Conservation (phyloP, 2,329 filamentous ascomycete genomes). For the Calonectria hongkongensis region DNA sequence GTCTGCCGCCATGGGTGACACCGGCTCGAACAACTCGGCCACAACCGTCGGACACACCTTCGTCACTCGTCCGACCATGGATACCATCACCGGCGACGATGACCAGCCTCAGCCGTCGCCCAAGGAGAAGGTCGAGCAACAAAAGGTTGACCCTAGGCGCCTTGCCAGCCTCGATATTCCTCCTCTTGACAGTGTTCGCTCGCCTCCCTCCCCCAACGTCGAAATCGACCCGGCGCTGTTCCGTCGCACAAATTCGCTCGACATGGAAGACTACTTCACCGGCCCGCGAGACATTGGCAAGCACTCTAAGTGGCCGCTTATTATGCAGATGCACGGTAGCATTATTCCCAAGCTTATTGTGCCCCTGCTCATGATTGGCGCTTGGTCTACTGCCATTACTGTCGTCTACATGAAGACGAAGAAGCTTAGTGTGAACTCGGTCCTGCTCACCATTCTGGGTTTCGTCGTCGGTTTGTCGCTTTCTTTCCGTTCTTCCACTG, state of each 20-base stretch:
- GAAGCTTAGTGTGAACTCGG: constrained; percentile 59
- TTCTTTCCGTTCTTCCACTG: constrained; percentile 85
- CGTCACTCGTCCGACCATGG: constrained; percentile 34
- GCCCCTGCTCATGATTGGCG: constrained; percentile 76
- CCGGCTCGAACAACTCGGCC: constrained; percentile 40
- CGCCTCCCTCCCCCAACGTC: constrained; percentile 56
- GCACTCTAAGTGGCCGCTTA: constrained; percentile 86
- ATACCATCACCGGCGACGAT: constrained; percentile 27
- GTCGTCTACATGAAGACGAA: constrained; percentile 69
- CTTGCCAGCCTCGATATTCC: constrained; percentile 55
- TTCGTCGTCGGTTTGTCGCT: constrained; percentile 88
- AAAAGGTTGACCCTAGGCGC: constrained; percentile 45
- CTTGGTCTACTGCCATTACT: constrained; percentile 81
- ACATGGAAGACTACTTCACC: constrained; percentile 77
- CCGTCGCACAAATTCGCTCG: constrained; percentile 62
- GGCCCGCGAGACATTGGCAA: constrained; percentile 81
- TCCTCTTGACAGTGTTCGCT: constrained; percentile 54
- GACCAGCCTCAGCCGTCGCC: constrained; percentile 18
- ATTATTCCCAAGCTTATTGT: constrained; percentile 84
- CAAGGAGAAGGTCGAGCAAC: constrained; percentile 7
- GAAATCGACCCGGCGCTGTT: constrained; percentile 56
- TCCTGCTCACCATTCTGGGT: constrained; percentile 84
- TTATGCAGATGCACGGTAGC: constrained; percentile 85
- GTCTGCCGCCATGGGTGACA: constrained; percentile 50
- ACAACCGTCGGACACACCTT: constrained; percentile 28